Base-by-base conservation (phyloP, 2,329 filamentous ascomycete genomes). In the Neophaeococcomyces aloes region DNA sequence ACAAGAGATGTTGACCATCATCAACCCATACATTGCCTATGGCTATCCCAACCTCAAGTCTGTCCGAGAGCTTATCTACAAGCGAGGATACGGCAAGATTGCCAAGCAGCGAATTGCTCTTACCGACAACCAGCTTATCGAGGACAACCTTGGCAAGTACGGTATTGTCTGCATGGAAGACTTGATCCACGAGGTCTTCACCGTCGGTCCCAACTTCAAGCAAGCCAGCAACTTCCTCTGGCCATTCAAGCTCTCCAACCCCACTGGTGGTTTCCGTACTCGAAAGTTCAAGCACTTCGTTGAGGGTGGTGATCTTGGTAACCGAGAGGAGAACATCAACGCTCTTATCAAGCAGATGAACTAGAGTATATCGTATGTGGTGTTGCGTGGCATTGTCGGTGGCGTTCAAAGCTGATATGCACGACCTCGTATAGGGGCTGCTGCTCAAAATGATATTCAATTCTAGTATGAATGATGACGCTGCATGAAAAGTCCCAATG, bases 211-310 rank as follows among this genome's bases (percentile, higher is more conserved):
- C 76, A 96, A 96, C 82, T 93, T 91, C 84, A 96, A 95, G 83
- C 88, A 95, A 76, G 87, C 86, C 63, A 79, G 82, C 75, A 98
- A 96, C 83, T 96, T 96, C 81, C 75, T 96, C 59, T 98, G 91
- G 91, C 91, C 91, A 66, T 98, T 98, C 82, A 96, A 98, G 84
- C 84, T 98, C 59, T 87, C 80, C 79, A 95, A 94, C 81, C 91
- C 91, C 65, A 96, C 74, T 60, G 91, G 91, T 68, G 89, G 91
- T 56, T 98, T 96, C 86, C 83, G 83, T 60, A 71, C 83, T 61
- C 79, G 91, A 73, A 98, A 96, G 78, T 96, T 96, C 81, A 91
- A 87, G 78, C 88, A 96, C 77, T 96, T 86, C 75, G 85, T 96
- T 54, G 85, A 95, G 78, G 91, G 89, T 71, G 91, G 91, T 82